Evolutionary conservation across 1,284 basidiomycete species (phyloP), one percentile per base, ranked within the genome.

Genomic region (Coniophora puteana): DNA sequence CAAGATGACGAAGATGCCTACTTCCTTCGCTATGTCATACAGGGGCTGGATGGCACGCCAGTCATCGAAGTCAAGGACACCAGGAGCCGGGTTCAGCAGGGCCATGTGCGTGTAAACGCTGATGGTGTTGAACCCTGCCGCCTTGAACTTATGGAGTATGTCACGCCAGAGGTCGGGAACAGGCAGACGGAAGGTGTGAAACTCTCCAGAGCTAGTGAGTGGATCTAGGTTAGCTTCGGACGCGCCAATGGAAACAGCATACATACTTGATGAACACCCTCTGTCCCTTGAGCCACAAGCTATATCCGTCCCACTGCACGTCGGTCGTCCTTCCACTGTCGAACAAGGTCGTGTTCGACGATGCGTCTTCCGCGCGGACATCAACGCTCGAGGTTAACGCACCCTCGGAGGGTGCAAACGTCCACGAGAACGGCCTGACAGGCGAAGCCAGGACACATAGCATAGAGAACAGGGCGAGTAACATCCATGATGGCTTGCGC

Each of bases 161-260:
- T 93, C 89, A 12, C 78, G 71, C 89, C 89, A 93, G 41, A 92
- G 60, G 4, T 76, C 76, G 1, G 84, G 85, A 1, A 89, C 82
- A 2, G 89, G 89, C 2, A 91, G 66, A 16, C 89, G 76, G 65
- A 84, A 93, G 0, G 89, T 80, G 53, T 92, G 89, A 56, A 92
- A 89, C 59, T 92, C 89, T 30, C 87, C 87, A 1, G 72, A 72
- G 44, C 73, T 75, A 20, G 21, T 23, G 33, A 13, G 4, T 38
- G 23, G 23, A 38, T 8, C 27, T n/a, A n/a, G n/a, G n/a, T n/a
- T n/a, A n/a, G n/a, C n/a, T n/a, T n/a, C n/a, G n/a, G n/a, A n/a
- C n/a, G 36, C 14, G 23, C 36, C 36, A 20, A 38, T n/a, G 23
- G 20, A 12, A 38, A 8, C 14, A 16, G 5, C 8, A 27, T 21